Conservation (phyloP, 2,329 filamentous ascomycete species). For the Sphaerulina populicola region DNA sequence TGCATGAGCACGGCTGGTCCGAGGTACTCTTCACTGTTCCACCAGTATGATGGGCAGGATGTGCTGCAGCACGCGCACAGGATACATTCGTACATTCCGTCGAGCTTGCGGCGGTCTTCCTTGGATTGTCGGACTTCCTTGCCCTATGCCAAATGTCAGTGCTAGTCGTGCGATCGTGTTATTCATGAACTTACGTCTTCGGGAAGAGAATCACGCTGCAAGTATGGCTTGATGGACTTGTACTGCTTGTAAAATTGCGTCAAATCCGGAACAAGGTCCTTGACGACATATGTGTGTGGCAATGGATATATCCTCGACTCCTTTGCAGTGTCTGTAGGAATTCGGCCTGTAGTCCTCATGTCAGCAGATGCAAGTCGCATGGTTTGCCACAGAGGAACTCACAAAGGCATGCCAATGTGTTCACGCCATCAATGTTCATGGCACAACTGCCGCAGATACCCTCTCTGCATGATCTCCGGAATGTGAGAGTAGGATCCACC, state of each 20-base stretch:
- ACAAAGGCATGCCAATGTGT: constrained; percentile 97
- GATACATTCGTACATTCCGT: constrained; percentile 98
- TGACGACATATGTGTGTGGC: constrained; percentile 97
- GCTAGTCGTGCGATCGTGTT: background rate
- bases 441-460: constrained; percentile 97
- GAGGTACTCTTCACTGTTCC: constrained; percentile 98
- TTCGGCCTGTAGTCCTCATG: constrained; percentile 60
- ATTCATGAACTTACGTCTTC: constrained; percentile 58
- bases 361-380: constrained; percentile 12
- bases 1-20: constrained; percentile 93
- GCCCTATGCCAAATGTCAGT: constrained; percentile 50
- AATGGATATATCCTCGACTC: constrained; percentile 95
- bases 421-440: constrained; percentile 99
- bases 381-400: constrained; percentile 40
- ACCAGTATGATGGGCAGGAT: constrained; percentile 99
- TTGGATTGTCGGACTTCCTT: constrained; percentile 86
- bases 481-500: constrained; percentile 90
- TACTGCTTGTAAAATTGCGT: constrained; percentile 99
- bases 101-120: constrained; percentile 90
- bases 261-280: constrained; percentile 95
- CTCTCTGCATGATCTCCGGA: constrained; percentile 91
- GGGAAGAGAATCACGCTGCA: constrained; percentile 78
- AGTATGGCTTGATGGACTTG: constrained; percentile 98
- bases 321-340: constrained; percentile 69
- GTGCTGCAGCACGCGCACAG: constrained; percentile 98